Percentiles rank a stretch among this genome's conserved stretches.
Conservation (phyloP, 305 asterid species). For the Lippia alba region DNA sequence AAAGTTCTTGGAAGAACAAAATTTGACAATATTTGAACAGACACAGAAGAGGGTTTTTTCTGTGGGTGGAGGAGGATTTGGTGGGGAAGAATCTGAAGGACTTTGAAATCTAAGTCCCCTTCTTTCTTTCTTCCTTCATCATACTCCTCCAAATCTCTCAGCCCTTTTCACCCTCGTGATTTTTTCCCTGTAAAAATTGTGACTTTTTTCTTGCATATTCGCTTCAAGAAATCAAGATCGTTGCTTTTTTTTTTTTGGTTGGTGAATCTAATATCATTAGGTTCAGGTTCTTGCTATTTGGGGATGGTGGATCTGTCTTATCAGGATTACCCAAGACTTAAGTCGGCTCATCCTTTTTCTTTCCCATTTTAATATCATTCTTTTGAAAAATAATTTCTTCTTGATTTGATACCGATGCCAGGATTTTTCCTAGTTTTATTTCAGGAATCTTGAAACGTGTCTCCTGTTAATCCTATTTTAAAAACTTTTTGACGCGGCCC, state of each 20-base stretch:
- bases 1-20: background rate
- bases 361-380: background rate
- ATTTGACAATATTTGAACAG: background rate
- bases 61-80: conserved; percentile 34
- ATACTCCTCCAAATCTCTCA: background rate
- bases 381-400: conserved; percentile 13
- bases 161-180: conserved; percentile 7
- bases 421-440: conserved; percentile 25
- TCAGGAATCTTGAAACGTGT: conserved; percentile 37
- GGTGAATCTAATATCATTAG: background rate
- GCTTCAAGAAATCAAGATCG: background rate
- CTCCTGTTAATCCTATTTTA: conserved; percentile 35
- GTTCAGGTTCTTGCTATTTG: conserved; percentile 34
- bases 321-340: too few relatives aligned
- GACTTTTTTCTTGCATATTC: background rate
- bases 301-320: conserved; percentile 27
- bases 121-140: conserved; percentile 10
- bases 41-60: background rate
- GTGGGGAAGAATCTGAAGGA: conserved; percentile 18
- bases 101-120: background rate
- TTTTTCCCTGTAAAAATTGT: background rate
- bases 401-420: conserved; percentile 15
- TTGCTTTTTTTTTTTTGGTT: background rate
- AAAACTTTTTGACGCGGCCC: conserved; percentile 46
- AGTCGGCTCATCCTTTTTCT: background rate